Evolutionary conservation across 257 asterid species (phyloP), one percentile per base, ranked within the genome.

Genomic region (Penstemon eatonii): DNA sequence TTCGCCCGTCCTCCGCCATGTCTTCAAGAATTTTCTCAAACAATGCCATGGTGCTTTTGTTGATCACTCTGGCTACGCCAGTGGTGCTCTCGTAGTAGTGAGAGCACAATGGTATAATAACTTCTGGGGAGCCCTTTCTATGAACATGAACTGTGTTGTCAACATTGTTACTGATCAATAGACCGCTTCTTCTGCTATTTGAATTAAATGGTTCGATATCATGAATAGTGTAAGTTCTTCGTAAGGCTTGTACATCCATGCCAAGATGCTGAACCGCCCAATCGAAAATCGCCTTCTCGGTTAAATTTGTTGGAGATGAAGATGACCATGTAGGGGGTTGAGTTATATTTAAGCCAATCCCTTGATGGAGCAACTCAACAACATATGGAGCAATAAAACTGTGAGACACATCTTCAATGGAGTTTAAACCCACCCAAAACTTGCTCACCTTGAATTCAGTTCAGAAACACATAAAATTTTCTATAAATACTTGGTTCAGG

Each of bases 121-220:
- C 62, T 5, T 77, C 75, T 13, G 73, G 60, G 11, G 75, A 15
- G 67, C 60, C 82, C 52, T 73, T 77, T 70, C 63, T 40, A 38
- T 68, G 82, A 7, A 68, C 78, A 19, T 73, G 82, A 65, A 68
- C 52, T 11, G 78, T 50, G 15, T 77, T 72, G 51, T 73, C 80
- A 11, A 6, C 67, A 11, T 45, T 66, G 12, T 63, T 72, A 51
- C 69, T 72, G 36, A 77, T 77, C 65, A 77, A 51, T 6, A 67
- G 64, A 9, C 81, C 71, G 11, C 76, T 73, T 37, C 68, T 63
- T 47, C 43, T 77, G 6, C 47, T 72, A 33, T 19, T 41, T 2
- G 73, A 74, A 60, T 63, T 68, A 62, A 72, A 77, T 60, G 78
- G 78, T 36, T 77, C 65, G 8, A 72, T 57, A 7, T 62, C 68